These are phyloP conservation scores for Trametes pubescens DNA, from an alignment of 1,284 basidiomycete species.

Conservation along the genomic window DNA sequence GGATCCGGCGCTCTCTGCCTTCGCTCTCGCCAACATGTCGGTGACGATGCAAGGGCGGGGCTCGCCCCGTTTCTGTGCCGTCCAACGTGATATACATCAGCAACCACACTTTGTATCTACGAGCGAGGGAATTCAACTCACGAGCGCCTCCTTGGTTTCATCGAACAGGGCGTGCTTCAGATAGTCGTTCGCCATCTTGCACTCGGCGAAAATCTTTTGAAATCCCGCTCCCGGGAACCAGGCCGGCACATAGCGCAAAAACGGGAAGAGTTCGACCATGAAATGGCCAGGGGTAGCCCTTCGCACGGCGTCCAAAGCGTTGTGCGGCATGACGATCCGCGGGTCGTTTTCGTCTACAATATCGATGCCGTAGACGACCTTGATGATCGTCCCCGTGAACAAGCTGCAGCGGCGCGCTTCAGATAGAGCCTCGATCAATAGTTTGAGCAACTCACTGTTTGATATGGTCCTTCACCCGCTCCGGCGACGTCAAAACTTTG, in stretches of 20 bases:
- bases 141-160: slow-evolving; percentile 6
- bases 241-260: slow-evolving; percentile 23
- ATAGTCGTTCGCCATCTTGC: slow-evolving; percentile 7
- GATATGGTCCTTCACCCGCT: neutral
- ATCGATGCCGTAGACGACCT: slow-evolving; percentile 25
- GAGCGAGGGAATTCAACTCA: neutral
- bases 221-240: slow-evolving; percentile 28
- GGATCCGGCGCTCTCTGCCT: neutral
- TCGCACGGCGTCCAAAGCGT: slow-evolving; percentile 13
- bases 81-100: neutral
- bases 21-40: neutral
- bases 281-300: slow-evolving; percentile 17
- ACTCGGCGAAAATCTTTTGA: slow-evolving; percentile 10
- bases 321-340: slow-evolving; percentile 7
- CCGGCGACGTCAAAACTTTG: slow-evolving; percentile 8
- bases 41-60: neutral
- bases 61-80: neutral
- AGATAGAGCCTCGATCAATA: too few species aligned
- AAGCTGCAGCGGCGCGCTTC: neutral
- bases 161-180: slow-evolving; percentile 12
- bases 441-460: slow-evolving; percentile 1
- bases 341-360: slow-evolving; percentile 16
- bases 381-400: slow-evolving; percentile 11
- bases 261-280: slow-evolving; percentile 26
- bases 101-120: too few species aligned